Conservation (phyloP, 257 asterid species). For the Solanum pennellii region DNA sequence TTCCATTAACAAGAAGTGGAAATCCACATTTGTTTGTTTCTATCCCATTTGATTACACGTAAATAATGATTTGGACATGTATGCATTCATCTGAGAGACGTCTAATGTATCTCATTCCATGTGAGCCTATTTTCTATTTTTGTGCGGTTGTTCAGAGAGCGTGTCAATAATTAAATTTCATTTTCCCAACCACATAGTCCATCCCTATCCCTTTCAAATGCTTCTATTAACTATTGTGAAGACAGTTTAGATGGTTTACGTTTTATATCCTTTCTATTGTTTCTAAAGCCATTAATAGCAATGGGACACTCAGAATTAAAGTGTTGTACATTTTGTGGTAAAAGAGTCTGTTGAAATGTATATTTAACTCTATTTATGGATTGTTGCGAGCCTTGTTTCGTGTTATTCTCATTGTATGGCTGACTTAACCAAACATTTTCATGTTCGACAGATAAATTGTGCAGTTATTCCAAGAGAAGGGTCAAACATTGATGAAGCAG, state of each 20-base stretch:
- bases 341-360: background rate
- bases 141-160: background rate
- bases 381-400: background rate
- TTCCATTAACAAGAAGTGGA: background rate
- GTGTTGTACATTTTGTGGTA: background rate
- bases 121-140: background rate
- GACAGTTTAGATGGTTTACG: background rate
- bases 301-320: background rate
- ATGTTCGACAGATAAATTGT: slow-evolving; percentile 66
- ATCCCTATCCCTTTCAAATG: background rate
- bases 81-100: background rate
- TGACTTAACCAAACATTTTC: background rate
- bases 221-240: background rate
- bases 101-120: background rate
- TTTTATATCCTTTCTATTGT: background rate
- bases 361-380: background rate
- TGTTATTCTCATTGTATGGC: background rate
- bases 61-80: background rate
- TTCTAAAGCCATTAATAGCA: background rate
- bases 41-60: background rate
- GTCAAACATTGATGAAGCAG: slow-evolving; percentile 52
- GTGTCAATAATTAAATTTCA: background rate
- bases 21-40: background rate
- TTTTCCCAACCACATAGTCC: background rate
- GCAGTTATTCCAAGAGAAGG: slow-evolving; percentile 86